phyloP scores from a whole-genome alignment of 1,284 basidiomycete genomes.

The Moniliophthora roreri region DNA sequence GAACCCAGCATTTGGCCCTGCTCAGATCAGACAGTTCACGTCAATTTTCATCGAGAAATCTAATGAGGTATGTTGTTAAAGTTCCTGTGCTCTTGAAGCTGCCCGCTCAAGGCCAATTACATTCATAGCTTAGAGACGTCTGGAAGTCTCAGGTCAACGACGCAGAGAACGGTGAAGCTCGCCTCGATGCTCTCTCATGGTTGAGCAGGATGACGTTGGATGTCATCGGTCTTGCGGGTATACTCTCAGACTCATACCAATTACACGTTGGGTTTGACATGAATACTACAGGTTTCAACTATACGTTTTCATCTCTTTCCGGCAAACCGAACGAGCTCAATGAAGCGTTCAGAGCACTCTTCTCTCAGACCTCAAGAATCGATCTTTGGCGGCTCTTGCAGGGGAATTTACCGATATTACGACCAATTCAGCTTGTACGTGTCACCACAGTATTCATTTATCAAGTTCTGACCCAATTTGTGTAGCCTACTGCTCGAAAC shows the following conservation, averaged over 20 bases:
- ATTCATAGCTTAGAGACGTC: constrained; percentile 44
- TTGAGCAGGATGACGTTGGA: constrained; percentile 62
- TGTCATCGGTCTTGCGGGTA: constrained; percentile 67
- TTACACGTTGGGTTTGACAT: too few relatives aligned
- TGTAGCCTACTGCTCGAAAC: constrained; percentile 23
- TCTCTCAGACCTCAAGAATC: constrained; percentile 28
- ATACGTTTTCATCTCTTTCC: constrained; percentile 47
- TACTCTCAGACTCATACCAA: not conserved
- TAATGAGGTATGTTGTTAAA: constrained; percentile 6
- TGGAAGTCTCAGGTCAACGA: constrained; percentile 33
- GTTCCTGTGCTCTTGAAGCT: not conserved
- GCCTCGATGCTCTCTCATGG: constrained; percentile 53
- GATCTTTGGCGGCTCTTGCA: constrained; percentile 33
- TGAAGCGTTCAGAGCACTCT: constrained; percentile 44
- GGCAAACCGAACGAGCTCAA: constrained; percentile 44
- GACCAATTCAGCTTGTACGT: constrained; percentile 35
- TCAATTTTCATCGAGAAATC: constrained; percentile 15
- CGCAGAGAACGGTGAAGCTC: constrained; percentile 25
- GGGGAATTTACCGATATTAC: constrained; percentile 38
- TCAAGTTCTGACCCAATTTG: not conserved
- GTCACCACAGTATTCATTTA: too few relatives aligned
- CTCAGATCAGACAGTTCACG: constrained; percentile 15
- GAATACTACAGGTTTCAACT: constrained; percentile 54
- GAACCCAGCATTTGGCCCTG: constrained; percentile 17
- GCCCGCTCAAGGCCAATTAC: not conserved